These are phyloP conservation scores for Tylopilus subfusipes DNA, from an alignment of 768 basidiomycete genomes.

Conservation along the genomic window DNA sequence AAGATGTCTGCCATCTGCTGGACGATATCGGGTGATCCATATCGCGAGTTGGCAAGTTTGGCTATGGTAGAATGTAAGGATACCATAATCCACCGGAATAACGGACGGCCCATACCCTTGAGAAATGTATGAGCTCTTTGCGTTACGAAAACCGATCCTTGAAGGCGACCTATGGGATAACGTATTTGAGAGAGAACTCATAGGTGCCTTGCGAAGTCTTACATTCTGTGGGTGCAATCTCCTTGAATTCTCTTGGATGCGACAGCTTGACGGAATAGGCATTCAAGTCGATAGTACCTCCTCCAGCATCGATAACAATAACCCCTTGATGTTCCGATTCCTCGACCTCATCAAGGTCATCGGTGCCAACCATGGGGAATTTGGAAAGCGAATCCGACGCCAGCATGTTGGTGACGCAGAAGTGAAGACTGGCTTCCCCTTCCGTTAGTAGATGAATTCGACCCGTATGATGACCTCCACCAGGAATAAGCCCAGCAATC, in stretches of 20 bases:
- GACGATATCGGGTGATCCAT: constrained; percentile 27
- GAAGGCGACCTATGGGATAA: constrained; percentile 31
- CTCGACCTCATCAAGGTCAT: not conserved
- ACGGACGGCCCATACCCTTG: no score
- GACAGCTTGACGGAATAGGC: constrained; percentile 29
- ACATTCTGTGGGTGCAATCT: constrained; percentile 35
- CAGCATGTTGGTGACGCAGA: constrained; percentile 42
- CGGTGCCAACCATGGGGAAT: not conserved
- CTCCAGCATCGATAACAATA: constrained; percentile 32
- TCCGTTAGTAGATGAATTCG: no score
- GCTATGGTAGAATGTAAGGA: constrained; percentile 9
- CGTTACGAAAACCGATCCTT: constrained; percentile 38
- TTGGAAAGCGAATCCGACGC: constrained; percentile 15
- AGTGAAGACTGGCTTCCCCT: constrained; percentile 26
- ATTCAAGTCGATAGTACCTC: constrained; percentile 33
- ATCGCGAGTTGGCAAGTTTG: constrained; percentile 26
- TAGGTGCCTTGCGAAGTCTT: not conserved
- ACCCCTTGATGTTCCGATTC: constrained; percentile 28
- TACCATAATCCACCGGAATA: no score
- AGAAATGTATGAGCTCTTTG: constrained; percentile 27
- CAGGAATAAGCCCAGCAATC: constrained; percentile 7
- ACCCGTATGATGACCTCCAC: constrained; percentile 1
- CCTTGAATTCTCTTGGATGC: constrained; percentile 27
- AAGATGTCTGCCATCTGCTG: constrained; percentile 31
- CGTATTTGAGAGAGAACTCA: not conserved